Conservation (phyloP, 2,329 filamentous ascomycete genomes). For the Xylariaceae sp. region DNA sequence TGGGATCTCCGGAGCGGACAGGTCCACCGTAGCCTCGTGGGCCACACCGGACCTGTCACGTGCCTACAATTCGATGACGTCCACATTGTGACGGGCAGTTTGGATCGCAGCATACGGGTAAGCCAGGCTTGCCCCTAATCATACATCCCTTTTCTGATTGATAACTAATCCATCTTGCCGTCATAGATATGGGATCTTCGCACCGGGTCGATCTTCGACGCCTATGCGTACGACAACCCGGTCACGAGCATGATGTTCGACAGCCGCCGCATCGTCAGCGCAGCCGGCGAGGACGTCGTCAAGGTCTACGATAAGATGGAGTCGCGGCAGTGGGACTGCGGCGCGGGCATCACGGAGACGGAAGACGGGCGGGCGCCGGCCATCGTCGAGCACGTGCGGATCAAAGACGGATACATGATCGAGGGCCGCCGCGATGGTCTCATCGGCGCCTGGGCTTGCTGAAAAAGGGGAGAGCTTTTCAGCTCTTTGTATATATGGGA, state of each 20-base stretch:
- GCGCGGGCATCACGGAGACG: constrained; percentile 69
- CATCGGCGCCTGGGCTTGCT: constrained; percentile 73
- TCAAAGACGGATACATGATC: constrained; percentile 90
- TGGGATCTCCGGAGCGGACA: constrained; percentile 97
- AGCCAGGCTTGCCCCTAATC: constrained; percentile 38
- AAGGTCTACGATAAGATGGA: constrained; percentile 99
- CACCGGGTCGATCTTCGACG: constrained; percentile 91
- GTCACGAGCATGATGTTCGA: constrained; percentile 99
- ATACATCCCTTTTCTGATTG: not conserved
- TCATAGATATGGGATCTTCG: constrained; percentile 94
- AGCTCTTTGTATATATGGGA: not conserved
- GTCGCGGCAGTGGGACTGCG: constrained; percentile 93
- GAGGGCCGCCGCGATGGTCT: constrained; percentile 85
- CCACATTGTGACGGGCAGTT: constrained; percentile 87
- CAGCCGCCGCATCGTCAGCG: constrained; percentile 78
- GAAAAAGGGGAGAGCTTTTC: not conserved
- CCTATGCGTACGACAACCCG: constrained; percentile 88
- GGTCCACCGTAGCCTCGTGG: constrained; percentile 92
- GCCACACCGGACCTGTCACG: constrained; percentile 91
- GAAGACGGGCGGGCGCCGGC: constrained; percentile 61
- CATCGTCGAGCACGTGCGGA: constrained; percentile 77
- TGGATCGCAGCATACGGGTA: constrained; percentile 90
- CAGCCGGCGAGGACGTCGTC: constrained; percentile 86
- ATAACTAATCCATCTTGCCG: not conserved
- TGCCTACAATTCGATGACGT: constrained; percentile 95